Percentiles rank a stretch among this genome's conserved stretches.
phyloP scores from a whole-genome alignment of 306 rosid species.

The Quercus robur region DNA sequence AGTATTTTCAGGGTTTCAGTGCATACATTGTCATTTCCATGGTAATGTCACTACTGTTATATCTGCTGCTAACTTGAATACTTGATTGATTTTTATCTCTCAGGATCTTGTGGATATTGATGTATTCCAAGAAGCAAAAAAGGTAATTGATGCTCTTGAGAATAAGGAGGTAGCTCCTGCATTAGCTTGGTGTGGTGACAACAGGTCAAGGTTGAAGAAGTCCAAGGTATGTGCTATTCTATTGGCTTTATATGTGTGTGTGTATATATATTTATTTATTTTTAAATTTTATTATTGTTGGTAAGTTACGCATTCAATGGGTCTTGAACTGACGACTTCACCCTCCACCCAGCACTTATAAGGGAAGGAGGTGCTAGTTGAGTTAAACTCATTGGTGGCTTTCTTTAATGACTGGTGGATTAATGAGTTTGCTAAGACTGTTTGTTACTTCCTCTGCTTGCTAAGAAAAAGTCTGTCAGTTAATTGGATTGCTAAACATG shows the following conservation, averaged over 20 bases:
- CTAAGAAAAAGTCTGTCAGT: background rate
- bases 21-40: background rate
- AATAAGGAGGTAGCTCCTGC: slow-evolving; percentile 86
- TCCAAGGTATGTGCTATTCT: slow-evolving; percentile 56
- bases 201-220: slow-evolving; percentile 92
- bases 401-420: slow-evolving; percentile 1
- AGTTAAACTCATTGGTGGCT: background rate
- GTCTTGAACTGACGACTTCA: too few relatives aligned
- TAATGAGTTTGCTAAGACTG: background rate
- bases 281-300: too few relatives aligned
- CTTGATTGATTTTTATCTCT: background rate
- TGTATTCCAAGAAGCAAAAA: slow-evolving; percentile 88
- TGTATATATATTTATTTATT: too few relatives aligned
- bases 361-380: too few relatives aligned
- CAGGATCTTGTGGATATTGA: slow-evolving; percentile 95
- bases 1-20: background rate
- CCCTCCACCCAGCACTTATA: too few relatives aligned
- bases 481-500: background rate
- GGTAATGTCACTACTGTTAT: background rate
- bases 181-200: slow-evolving; percentile 93
- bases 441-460: background rate
- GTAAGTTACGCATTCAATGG: too few relatives aligned
- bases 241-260: background rate
- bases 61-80: background rate
- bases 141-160: slow-evolving; percentile 80